Evolutionary conservation across 1,284 basidiomycete species (phyloP), one percentile per base, ranked within the genome.

Genomic region (Laetiporus sulphureus): DNA sequence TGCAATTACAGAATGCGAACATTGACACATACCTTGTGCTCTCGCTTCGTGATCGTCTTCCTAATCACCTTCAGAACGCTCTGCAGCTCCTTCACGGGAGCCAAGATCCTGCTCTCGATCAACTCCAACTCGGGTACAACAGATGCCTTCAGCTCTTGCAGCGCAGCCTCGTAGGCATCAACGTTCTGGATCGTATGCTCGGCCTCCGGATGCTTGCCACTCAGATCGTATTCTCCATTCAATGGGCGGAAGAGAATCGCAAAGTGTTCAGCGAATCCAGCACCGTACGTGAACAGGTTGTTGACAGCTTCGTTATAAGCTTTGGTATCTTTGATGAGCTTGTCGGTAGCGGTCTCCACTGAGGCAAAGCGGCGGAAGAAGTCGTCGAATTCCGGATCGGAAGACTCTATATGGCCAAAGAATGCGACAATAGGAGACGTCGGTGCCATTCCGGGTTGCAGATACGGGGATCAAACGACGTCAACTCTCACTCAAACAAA

Each of bases 41-140:
- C 92, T 30, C 96, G 77, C 70, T 99, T 99, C 12, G 84, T 89
- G 57, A 95, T 91, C 22, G 83, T 91, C 73, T 99, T 99, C 53
- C 93, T 71, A 55, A 97, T 90, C 48, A 76, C 68, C 71, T 97
- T 98, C 67, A 95, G 71, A 44, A 97, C 73, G 0, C 76, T 72
- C 59, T 90, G 82, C 29, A 96, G 73, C 61, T 99, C 96, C 66
- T 92, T 96, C 43, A 83, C 75, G 13, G 96, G 96, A 0, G 75
- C 80, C 29, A 88, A 68, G 44, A 99, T 81, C 46, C 94, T 75
- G 47, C 80, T 85, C 52, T 96, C 89, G 59, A 99, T 94, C 48
- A 99, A 74, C 62, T 99, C 95, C 18, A 99, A 73, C 66, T 99
- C 96, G 13, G 96, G 96, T 2, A 79, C 69, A 35, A 98, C 74